Percentiles rank a stretch among this genome's conserved stretches.
phyloP scores from a whole-genome alignment of 768 basidiomycete species.

The Cystofilobasidium macerans region DNA sequence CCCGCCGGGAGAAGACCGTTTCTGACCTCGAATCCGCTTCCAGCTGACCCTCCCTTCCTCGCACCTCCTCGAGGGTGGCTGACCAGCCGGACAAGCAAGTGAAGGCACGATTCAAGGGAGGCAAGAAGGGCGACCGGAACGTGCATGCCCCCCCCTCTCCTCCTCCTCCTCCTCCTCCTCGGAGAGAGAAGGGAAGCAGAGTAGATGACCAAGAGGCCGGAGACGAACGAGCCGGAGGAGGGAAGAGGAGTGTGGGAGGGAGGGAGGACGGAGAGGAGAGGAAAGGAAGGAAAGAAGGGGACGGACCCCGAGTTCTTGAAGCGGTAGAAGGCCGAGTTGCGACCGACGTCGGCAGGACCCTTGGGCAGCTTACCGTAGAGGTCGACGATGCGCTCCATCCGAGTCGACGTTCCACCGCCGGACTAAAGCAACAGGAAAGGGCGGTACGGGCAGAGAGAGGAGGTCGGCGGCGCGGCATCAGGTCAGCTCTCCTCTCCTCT shows the following conservation, averaged over 20 bases:
- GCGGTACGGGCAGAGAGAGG: background rate
- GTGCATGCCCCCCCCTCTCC: no score
- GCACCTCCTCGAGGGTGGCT: no score
- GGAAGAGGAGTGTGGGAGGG: background rate
- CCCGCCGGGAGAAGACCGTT: no score
- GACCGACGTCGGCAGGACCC: background rate
- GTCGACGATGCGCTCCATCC: background rate
- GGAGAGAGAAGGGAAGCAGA: background rate
- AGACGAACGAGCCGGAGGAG: no score
- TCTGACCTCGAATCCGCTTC: no score
- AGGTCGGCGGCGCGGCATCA: background rate
- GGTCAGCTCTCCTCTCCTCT: no score
- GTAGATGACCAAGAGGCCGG: background rate
- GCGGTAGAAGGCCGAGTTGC: background rate
- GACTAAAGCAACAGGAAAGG: background rate
- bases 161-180: no score
- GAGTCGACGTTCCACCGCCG: background rate
- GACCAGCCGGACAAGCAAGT: no score
- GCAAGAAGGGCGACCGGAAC: no score
- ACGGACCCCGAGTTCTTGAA: slow-evolving; percentile 1
- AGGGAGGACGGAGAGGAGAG: background rate
- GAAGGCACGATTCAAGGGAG: no score
- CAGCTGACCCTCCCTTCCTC: no score
- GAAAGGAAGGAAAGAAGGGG: background rate
- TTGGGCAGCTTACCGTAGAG: slow-evolving; percentile 2